These are phyloP conservation scores for Filobasidium floriforme DNA, from an alignment of 768 basidiomycete genomes.

Conservation along the genomic window DNA sequence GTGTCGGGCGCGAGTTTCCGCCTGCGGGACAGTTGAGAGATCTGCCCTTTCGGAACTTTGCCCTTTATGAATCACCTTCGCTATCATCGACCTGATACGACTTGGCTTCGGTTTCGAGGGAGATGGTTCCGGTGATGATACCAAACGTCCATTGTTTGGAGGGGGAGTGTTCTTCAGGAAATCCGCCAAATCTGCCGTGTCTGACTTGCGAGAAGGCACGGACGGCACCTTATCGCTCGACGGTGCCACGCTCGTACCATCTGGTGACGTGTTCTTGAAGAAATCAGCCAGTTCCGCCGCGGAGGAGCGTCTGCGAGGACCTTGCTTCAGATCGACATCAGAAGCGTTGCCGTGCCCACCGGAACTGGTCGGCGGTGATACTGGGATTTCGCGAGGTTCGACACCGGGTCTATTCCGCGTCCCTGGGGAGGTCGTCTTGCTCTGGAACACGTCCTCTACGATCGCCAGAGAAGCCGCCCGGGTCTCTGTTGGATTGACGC, in stretches of 20 bases:
- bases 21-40: too few species aligned
- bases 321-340: neutral
- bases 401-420: too few species aligned
- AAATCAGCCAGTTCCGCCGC: constrained; percentile 1
- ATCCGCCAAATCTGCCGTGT: constrained; percentile 13
- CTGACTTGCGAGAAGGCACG: neutral
- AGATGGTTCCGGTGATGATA: neutral
- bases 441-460: too few species aligned
- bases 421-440: too few species aligned
- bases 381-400: too few species aligned
- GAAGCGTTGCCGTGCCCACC: neutral
- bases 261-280: constrained; percentile 3
- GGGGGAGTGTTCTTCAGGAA: constrained; percentile 18
- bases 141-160: neutral
- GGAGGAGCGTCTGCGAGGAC: neutral
- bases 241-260: neutral
- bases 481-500: neutral
- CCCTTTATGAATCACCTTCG: neutral
- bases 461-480: too few species aligned
- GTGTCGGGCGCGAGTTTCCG: too few species aligned
- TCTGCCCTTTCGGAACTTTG: too few species aligned
- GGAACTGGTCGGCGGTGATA: too few species aligned
- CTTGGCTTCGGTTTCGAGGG: neutral
- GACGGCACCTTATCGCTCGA: too few species aligned
- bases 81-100: constrained; percentile 1